Evolutionary conservation across 305 asterid species (phyloP).

Genomic region (Rubia occidens): DNA sequence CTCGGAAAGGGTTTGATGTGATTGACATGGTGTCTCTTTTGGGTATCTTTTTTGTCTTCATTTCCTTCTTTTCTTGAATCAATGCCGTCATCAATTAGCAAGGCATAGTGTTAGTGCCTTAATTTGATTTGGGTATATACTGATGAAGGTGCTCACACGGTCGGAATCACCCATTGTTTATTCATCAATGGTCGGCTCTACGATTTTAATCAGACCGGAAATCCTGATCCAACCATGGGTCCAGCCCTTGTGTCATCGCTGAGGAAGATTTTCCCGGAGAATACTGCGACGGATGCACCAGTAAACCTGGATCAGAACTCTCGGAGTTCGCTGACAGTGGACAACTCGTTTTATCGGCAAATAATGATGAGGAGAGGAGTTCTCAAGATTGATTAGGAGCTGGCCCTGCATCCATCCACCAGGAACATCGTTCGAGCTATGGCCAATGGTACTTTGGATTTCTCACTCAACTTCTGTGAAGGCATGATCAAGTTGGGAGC

Average conservation of each 20-base stretch:
- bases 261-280: constrained; percentile 2
- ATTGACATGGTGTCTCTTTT: constrained; percentile 9
- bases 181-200: constrained; percentile 38
- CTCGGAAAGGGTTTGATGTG: background rate
- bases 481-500: background rate
- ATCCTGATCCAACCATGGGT: constrained; percentile 50
- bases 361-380: background rate
- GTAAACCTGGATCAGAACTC: constrained; percentile 35
- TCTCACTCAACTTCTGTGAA: background rate
- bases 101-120: too few species aligned
- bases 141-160: constrained; percentile 41
- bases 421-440: background rate
- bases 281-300: background rate
- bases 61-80: too few species aligned
- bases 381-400: background rate
- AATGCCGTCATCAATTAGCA: too few species aligned
- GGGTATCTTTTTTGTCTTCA: constrained; percentile 2
- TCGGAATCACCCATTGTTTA: constrained; percentile 46
- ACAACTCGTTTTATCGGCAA: background rate
- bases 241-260: constrained; percentile 12
- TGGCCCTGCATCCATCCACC: background rate
- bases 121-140: background rate
- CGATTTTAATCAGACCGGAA: constrained; percentile 33
- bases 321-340: background rate
- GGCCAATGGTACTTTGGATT: background rate